phyloP scores from a whole-genome alignment of 1,284 basidiomycete genomes.

The Malassezia furfur region DNA sequence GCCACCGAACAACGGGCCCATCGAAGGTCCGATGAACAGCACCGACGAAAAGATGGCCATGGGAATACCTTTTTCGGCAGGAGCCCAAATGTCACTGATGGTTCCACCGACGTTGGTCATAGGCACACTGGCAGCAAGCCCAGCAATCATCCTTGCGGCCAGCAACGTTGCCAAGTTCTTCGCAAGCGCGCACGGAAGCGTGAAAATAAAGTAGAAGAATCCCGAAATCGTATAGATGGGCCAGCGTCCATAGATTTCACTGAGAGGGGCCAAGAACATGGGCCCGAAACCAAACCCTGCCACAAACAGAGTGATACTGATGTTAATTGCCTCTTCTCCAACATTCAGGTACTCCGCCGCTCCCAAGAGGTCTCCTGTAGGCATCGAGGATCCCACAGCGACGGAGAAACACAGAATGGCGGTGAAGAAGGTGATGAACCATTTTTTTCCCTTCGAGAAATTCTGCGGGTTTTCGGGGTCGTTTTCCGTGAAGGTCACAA shows the following conservation, averaged over 20 bases:
- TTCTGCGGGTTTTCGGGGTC: background rate
- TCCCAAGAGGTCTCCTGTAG: background rate
- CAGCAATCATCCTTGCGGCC: constrained; percentile 61
- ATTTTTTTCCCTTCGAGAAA: background rate
- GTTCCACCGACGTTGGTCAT: constrained; percentile 53
- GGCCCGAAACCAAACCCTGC: constrained; percentile 49
- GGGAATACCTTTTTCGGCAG: constrained; percentile 51
- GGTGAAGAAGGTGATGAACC: background rate
- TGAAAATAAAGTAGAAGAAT: constrained; percentile 50
- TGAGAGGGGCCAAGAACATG: constrained; percentile 53
- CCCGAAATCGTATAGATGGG: constrained; percentile 28
- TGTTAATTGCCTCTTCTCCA: constrained; percentile 57
- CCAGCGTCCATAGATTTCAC: constrained; percentile 54
- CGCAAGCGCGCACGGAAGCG: constrained; percentile 59
- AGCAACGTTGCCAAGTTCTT: constrained; percentile 58
- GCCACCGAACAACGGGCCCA: constrained; percentile 45
- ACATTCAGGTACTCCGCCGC: background rate
- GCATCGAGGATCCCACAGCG: background rate
- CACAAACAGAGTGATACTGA: constrained; percentile 62
- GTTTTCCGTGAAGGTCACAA: background rate
- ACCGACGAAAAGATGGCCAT: constrained; percentile 52
- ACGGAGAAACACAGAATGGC: background rate
- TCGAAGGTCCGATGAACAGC: constrained; percentile 52
- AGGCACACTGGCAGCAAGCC: constrained; percentile 55
- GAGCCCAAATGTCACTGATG: background rate